A percentile compares a stretch with the other conserved stretches of the same genome.
Conservation (phyloP, 1,139 yeast species). For the Saccharomycopsis crataegensis region DNA sequence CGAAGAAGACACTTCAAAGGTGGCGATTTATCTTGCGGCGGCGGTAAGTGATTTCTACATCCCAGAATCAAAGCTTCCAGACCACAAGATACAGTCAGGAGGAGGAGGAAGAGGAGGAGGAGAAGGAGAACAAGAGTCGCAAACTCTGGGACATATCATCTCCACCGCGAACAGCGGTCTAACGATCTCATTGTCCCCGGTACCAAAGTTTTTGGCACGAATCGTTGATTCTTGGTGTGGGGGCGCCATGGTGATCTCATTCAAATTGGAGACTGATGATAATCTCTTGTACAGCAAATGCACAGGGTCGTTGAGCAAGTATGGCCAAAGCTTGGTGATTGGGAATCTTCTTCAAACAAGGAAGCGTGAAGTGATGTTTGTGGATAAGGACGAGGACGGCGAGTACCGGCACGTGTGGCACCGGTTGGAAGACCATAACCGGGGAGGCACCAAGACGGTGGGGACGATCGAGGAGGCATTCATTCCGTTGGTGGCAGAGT, state of each 20-base stretch:
- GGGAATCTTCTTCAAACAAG: conserved; percentile 90
- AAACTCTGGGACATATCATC: conserved; percentile 7
- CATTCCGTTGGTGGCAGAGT: conserved; percentile 62
- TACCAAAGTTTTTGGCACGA: conserved; percentile 84
- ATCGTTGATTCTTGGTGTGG: conserved; percentile 95
- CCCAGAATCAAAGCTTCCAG: conserved; percentile 78
- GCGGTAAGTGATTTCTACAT: conserved; percentile 96
- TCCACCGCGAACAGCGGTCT: conserved; percentile 44
- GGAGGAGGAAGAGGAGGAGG: conserved; percentile 26
- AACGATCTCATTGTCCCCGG: conserved; percentile 84
- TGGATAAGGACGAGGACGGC: conserved; percentile 38
- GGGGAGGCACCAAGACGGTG: no score
- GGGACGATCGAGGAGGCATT: conserved; percentile 69
- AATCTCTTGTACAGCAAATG: conserved; percentile 69
- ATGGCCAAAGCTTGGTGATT: conserved; percentile 89
- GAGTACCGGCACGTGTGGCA: no score
- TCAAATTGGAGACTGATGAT: conserved; percentile 87
- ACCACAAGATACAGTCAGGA: conserved; percentile 89
- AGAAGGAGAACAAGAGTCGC: conserved; percentile 27
- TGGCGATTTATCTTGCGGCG: conserved; percentile 86
- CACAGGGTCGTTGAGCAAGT: conserved; percentile 66
- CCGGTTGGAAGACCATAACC: background rate
- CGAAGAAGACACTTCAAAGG: conserved; percentile 39
- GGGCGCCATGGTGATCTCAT: conserved; percentile 87
- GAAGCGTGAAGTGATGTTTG: conserved; percentile 82